A percentile compares a stretch with the other conserved stretches of the same genome.
These are phyloP conservation scores for Pythium volutum DNA, from an alignment of 352 stramenopile species.

Conservation along the genomic window DNA sequence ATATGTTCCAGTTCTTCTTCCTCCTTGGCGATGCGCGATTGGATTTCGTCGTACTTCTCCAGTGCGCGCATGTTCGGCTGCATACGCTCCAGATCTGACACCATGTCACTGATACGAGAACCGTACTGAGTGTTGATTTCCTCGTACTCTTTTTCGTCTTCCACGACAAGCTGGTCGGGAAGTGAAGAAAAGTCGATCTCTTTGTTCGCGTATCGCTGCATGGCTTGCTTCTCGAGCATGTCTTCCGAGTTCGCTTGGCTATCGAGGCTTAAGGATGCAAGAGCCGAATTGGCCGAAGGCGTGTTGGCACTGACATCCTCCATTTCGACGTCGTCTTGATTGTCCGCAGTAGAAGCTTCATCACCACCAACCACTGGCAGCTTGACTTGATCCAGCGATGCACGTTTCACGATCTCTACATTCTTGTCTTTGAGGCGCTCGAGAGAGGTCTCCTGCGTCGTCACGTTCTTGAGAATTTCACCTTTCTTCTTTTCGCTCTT, in stretches of 20 bases:
- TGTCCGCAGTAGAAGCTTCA: constrained; percentile 13
- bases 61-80: constrained; percentile 96
- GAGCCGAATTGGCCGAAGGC: background rate
- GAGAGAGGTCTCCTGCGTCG: constrained; percentile 87
- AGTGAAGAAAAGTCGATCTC: constrained; percentile 91
- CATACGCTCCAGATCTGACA: constrained; percentile 92
- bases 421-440: constrained; percentile 93
- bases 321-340: constrained; percentile 52
- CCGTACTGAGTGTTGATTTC: constrained; percentile 72
- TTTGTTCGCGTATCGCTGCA: constrained; percentile 41
- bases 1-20: constrained; percentile 78
- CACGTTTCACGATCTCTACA: constrained; percentile 93
- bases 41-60: constrained; percentile 87
- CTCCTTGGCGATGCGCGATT: constrained; percentile 71
- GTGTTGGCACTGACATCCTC: constrained; percentile 30
- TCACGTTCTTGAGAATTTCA: constrained; percentile 82
- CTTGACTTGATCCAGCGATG: constrained; percentile 93
- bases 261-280: constrained; percentile 22
- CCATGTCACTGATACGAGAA: constrained; percentile 56
- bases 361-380: constrained; percentile 68
- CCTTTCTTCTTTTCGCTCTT: constrained; percentile 61
- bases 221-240: constrained; percentile 45
- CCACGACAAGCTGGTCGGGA: constrained; percentile 61
- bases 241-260: constrained; percentile 36
- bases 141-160: constrained; percentile 85